A percentile compares a stretch with the other conserved stretches of the same genome.
These are phyloP conservation scores for Yamadazyma spencermartinsiae DNA, from an alignment of 1,139 yeast species.

Conservation along the genomic window DNA sequence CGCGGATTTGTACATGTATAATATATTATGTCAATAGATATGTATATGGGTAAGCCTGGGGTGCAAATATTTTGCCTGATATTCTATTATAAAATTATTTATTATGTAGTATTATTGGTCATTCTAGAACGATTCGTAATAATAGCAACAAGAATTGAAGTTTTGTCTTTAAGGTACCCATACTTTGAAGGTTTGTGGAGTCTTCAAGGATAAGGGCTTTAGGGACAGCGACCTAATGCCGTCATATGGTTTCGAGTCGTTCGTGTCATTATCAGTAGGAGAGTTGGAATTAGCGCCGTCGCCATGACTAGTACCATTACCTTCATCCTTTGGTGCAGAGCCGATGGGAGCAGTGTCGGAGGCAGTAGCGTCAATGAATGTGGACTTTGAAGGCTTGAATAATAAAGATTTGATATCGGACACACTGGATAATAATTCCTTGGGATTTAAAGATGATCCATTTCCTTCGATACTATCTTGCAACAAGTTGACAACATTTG, in stretches of 20 bases:
- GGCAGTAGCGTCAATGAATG: slow-evolving; percentile 21
- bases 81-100: not conserved
- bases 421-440: slow-evolving; percentile 18
- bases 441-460: slow-evolving; percentile 22
- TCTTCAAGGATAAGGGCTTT: slow-evolving; percentile 75
- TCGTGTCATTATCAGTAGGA: slow-evolving; percentile 5
- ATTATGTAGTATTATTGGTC: not conserved
- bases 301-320: slow-evolving; percentile 9
- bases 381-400: slow-evolving; percentile 48
- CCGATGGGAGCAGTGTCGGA: slow-evolving; percentile 5
- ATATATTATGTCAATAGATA: no score
- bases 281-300: slow-evolving; percentile 8
- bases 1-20: no score
- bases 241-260: slow-evolving; percentile 18
- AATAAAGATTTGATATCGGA: slow-evolving; percentile 51
- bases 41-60: not conserved
- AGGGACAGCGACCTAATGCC: slow-evolving; percentile 28
- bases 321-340: slow-evolving; percentile 6
- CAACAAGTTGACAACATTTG: slow-evolving; percentile 39
- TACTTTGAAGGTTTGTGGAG: slow-evolving; percentile 83
- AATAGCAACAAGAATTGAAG: not conserved
- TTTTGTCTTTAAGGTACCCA: slow-evolving; percentile 60
- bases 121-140: not conserved
- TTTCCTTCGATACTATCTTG: slow-evolving; percentile 21
- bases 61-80: no score